phyloP scores from a whole-genome alignment of 371 early-diverging fungal genomes.

The Nematocida parisii region DNA sequence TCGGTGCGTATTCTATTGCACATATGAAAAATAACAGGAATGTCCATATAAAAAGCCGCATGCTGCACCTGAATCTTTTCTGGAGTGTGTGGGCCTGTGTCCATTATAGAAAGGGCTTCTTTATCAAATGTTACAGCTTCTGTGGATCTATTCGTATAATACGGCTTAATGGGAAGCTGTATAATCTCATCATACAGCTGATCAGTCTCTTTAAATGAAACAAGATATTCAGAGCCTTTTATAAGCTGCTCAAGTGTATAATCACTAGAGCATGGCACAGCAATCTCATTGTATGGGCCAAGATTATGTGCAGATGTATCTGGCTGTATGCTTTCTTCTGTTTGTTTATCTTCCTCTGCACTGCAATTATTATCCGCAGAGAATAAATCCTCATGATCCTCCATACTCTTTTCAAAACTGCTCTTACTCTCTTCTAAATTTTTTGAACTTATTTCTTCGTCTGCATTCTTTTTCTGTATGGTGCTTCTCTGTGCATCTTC shows the following conservation, averaged over 20 bases:
- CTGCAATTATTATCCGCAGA: not conserved
- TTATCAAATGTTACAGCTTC: not conserved
- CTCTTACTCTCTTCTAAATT: not conserved
- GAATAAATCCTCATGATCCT: not conserved
- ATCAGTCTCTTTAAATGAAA: slow-evolving; percentile 18
- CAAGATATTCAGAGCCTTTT: not conserved
- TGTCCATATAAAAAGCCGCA: slow-evolving; percentile 7
- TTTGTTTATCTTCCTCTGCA: not conserved
- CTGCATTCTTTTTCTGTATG: not conserved
- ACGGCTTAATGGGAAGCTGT: slow-evolving; percentile 4
- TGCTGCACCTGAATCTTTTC: not conserved
- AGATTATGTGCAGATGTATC: not conserved
- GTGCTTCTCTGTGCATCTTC: not conserved
- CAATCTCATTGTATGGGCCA: not conserved
- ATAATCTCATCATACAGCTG: slow-evolving; percentile 5
- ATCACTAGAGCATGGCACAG: not conserved
- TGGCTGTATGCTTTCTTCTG: not conserved
- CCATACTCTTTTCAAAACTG: not conserved
- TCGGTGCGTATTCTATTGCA: not conserved
- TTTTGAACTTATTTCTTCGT: not conserved
- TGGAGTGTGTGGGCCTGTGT: not conserved
- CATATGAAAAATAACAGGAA: slow-evolving; percentile 1
- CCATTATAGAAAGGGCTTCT: not conserved
- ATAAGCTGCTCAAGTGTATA: not conserved
- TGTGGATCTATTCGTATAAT: not conserved